Conservation (phyloP, 2,329 filamentous ascomycete species). For the Neonectria punicea region DNA sequence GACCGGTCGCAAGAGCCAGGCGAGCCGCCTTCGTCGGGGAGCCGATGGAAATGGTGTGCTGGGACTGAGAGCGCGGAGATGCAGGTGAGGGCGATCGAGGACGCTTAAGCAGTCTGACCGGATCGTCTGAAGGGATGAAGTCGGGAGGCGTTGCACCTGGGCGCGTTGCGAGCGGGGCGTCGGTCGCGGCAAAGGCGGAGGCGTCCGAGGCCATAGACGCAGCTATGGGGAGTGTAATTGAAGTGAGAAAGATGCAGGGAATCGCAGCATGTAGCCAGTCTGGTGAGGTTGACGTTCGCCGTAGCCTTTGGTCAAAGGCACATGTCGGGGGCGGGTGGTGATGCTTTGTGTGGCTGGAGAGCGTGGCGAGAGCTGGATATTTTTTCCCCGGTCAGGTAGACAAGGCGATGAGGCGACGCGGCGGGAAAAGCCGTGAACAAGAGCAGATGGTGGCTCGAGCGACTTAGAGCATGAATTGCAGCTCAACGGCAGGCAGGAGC, state of each 20-base stretch:
- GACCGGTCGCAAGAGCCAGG: constrained; percentile 55
- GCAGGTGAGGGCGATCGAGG: constrained; percentile 59
- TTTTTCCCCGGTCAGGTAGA: constrained; percentile 37
- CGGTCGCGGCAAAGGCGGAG: constrained; percentile 63
- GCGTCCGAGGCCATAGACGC: constrained; percentile 65
- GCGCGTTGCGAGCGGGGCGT: constrained; percentile 56
- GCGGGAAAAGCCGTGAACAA: constrained; percentile 38
- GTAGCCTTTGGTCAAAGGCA: constrained; percentile 43
- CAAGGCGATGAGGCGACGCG: constrained; percentile 32
- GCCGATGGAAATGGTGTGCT: constrained; percentile 51
- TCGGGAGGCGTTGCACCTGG: constrained; percentile 49
- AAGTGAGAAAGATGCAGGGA: constrained; percentile 21
- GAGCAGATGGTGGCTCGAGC: constrained; percentile 35
- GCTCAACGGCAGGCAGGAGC: constrained; percentile 31
- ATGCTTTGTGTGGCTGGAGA: constrained; percentile 55
- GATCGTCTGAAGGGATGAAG: constrained; percentile 52
- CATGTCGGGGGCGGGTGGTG: constrained; percentile 50
- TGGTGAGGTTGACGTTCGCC: constrained; percentile 38
- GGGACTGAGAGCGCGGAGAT: constrained; percentile 48
- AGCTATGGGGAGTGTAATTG: constrained; percentile 37
- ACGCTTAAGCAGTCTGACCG: constrained; percentile 56
- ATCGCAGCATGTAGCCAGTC: constrained; percentile 39
- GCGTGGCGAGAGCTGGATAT: constrained; percentile 56
- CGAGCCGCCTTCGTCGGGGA: constrained; percentile 67
- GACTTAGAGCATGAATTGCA: constrained; percentile 36